phyloP scores from a whole-genome alignment of 2,329 filamentous ascomycete species.

The Ascochyta koolunga region DNA sequence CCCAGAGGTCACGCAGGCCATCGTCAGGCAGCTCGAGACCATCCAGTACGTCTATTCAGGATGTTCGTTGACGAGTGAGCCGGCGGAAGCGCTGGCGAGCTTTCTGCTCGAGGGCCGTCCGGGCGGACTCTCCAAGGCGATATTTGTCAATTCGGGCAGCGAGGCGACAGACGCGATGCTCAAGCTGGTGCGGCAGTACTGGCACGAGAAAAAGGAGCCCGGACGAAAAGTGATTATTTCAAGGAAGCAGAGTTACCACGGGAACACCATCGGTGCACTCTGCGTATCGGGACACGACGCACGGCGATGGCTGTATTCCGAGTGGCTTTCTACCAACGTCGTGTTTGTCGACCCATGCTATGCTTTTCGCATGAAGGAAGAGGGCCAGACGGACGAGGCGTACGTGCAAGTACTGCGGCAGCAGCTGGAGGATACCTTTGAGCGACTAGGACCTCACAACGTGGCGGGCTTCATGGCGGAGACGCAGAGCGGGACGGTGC shows the following conservation, averaged over 20 bases:
- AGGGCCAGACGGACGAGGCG: slow-evolving; percentile 59
- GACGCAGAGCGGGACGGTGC: slow-evolving; percentile 13
- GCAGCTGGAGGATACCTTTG: slow-evolving; percentile 72
- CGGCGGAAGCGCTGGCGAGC: no score
- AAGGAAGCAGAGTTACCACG: slow-evolving; percentile 69
- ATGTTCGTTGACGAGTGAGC: no score
- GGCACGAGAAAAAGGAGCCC: slow-evolving; percentile 56
- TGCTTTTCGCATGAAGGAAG: slow-evolving; percentile 62
- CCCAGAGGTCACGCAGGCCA: slow-evolving; percentile 62
- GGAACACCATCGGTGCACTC: slow-evolving; percentile 70
- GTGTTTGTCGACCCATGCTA: slow-evolving; percentile 71
- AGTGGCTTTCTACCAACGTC: slow-evolving; percentile 61
- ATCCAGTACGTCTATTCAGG: no score
- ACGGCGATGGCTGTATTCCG: slow-evolving; percentile 66
- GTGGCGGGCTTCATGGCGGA: slow-evolving; percentile 55
- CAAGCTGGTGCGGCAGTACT: slow-evolving; percentile 59
- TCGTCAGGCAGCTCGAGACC: no score
- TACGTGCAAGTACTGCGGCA: slow-evolving; percentile 66
- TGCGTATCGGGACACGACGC: slow-evolving; percentile 65
- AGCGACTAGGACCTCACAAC: slow-evolving; percentile 53
- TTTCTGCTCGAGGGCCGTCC: no score
- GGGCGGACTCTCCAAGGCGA: slow-evolving; percentile 48
- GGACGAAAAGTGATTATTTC: slow-evolving; percentile 66
- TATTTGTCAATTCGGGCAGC: slow-evolving; percentile 62
- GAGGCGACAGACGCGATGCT: slow-evolving; percentile 57